Evolutionary conservation across 2,329 filamentous ascomycete genomes (phyloP), one percentile per base, ranked within the genome.

Genomic region (Paecilomyces niveus): DNA sequence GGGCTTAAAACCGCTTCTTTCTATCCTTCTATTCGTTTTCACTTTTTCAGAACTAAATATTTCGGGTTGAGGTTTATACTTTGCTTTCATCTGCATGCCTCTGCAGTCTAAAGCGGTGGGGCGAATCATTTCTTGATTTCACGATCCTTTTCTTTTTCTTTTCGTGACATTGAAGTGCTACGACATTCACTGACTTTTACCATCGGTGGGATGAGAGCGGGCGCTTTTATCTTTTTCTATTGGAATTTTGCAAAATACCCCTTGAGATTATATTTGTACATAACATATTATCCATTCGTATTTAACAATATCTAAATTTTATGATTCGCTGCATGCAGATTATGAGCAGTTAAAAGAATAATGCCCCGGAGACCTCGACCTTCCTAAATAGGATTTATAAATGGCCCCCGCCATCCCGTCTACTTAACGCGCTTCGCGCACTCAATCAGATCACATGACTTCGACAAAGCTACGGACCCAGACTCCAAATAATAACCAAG

Each of bases 1-100:
- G 74, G 26, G 63, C 62, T 54, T 73, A 62, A 59, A 8, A 22
- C 9, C n/a, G 15, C 53, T 58, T 21, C 50, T 11, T 18, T 57
- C 32, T 58, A 22, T 58, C 49, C 51, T 53, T 58, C 10, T 29
- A 7, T 24, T 21, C 3, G 2, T 26, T 24, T 11, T 11, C 18
- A 8, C 6, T 52, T 52, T 22, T 52, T 24, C 49, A 11, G 10
- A n/a, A 13, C n/a, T n/a, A 45, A 9, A 45, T 18, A 18, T 45
- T 45, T 18, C 6, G 39, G 18, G n/a, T 39, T 39, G 13, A 29
- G 26, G 13, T 15, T 8, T 45, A 45, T 45, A 45, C n/a, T 21
- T 45, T n/a, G 8, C n/a, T n/a, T n/a, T 45, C n/a, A 11, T 8
- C 39, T 9, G 15, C 39, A 45, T 5, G 32, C 32, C 24, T 26